Percentiles rank a stretch among this genome's conserved stretches.
Conservation (phyloP, 2,329 filamentous ascomycete genomes). For the Epichloe hybrida region DNA sequence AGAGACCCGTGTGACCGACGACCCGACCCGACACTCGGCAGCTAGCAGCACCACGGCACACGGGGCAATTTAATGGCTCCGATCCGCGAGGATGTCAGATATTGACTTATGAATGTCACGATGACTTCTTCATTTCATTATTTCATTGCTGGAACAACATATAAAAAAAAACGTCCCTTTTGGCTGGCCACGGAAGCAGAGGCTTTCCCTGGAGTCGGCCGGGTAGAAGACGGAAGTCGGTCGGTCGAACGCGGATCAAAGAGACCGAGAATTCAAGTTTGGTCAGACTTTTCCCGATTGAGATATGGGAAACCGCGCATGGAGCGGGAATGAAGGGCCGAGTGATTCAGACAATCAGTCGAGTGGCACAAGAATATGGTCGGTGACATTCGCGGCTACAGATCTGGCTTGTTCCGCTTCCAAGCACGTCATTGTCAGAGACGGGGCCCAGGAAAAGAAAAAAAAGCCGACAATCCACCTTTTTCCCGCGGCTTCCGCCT, state of each 20-base stretch:
- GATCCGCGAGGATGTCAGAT: no score
- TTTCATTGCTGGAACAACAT: not conserved
- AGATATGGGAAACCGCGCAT: not conserved
- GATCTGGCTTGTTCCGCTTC: not conserved
- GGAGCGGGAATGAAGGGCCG: not conserved
- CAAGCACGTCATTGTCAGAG: constrained; percentile 7
- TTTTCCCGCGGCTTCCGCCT: not conserved
- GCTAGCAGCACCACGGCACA: not conserved
- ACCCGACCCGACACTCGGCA: not conserved
- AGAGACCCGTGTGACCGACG: not conserved
- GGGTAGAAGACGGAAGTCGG: constrained; percentile 1
- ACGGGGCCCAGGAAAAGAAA: not conserved
- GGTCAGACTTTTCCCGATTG: not conserved
- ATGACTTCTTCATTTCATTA: not conserved
- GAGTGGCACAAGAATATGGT: not conserved
- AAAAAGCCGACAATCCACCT: not conserved
- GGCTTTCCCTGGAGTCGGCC: not conserved
- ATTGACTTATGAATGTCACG: no score
- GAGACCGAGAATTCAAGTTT: not conserved
- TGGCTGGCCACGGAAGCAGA: not conserved
- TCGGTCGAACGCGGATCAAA: not conserved
- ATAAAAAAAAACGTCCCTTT: not conserved
- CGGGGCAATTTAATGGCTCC: no score
- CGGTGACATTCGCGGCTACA: not conserved
- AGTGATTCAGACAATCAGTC: no score